A percentile compares a stretch with the other conserved stretches of the same genome.
Evolutionary conservation across 2,329 filamentous ascomycete genomes (phyloP).

Genomic region (Scedosporium boydii): DNA sequence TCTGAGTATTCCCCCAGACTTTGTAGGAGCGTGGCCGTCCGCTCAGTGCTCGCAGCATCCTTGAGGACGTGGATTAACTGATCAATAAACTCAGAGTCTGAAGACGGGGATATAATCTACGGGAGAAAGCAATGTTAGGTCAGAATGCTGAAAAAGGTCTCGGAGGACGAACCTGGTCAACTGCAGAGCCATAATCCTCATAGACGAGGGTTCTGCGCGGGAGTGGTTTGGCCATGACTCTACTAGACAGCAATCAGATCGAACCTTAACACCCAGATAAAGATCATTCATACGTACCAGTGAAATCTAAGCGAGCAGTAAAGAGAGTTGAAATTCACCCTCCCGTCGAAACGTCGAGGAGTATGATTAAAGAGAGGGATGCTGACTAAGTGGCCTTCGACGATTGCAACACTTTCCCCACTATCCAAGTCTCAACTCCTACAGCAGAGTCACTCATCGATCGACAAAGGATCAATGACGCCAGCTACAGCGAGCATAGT

Average conservation of each 20-base stretch:
- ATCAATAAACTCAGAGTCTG: slow-evolving; percentile 89
- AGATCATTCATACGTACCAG: too few species aligned
- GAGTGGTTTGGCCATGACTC: slow-evolving; percentile 21
- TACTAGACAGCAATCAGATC: not conserved
- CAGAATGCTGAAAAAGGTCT: slow-evolving; percentile 12
- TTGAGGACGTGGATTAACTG: slow-evolving; percentile 90
- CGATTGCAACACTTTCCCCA: too few species aligned
- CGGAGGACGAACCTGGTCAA: slow-evolving; percentile 29
- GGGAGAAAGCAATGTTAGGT: slow-evolving; percentile 9
- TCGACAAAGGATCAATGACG: too few species aligned
- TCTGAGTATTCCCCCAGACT: slow-evolving; percentile 68
- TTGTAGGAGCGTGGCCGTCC: slow-evolving; percentile 64
- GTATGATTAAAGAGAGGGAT: too few species aligned
- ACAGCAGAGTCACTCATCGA: too few species aligned
- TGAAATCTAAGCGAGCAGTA: too few species aligned
- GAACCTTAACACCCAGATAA: too few species aligned
- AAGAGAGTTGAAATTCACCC: too few species aligned
- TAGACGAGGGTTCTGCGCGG: slow-evolving; percentile 33
- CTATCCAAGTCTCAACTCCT: too few species aligned
- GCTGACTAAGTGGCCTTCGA: too few species aligned
- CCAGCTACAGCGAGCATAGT: too few species aligned
- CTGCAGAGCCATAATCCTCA: slow-evolving; percentile 36
- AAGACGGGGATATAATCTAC: slow-evolving; percentile 85
- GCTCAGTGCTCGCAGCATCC: slow-evolving; percentile 71
- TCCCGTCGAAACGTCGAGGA: too few species aligned